These are phyloP conservation scores for Teratosphaeria pseudoeucalypti DNA, from an alignment of 2,329 filamentous ascomycete genomes.

Conservation along the genomic window DNA sequence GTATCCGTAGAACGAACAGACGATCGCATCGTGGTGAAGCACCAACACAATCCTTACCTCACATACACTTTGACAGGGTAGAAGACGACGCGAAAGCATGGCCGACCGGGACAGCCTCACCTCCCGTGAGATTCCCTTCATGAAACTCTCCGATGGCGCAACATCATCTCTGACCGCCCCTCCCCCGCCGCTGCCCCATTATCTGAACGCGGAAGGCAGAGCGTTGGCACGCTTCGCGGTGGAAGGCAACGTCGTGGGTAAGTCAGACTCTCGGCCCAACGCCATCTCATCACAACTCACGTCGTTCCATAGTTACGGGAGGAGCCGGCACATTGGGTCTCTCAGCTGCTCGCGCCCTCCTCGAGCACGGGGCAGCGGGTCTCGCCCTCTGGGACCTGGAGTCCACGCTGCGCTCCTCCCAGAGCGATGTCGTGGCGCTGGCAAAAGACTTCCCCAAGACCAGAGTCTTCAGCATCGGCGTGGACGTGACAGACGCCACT, in stretches of 20 bases:
- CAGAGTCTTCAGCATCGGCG: conserved; percentile 40
- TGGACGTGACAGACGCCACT: conserved; percentile 50
- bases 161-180: conserved; percentile 33
- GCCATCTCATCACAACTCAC: not conserved
- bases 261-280: conserved; percentile 11
- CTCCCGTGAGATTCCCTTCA: conserved; percentile 36
- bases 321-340: conserved; percentile 56
- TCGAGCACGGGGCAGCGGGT: conserved; percentile 55
- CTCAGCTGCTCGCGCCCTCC: conserved; percentile 48
- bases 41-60: not conserved
- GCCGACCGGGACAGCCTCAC: conserved; percentile 35
- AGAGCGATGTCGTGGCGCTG: conserved; percentile 37
- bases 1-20: not conserved
- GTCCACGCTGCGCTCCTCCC: conserved; percentile 29
- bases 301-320: conserved; percentile 47
- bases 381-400: conserved; percentile 53
- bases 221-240: conserved; percentile 42
- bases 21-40: not conserved
- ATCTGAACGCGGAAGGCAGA: conserved; percentile 31
- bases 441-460: conserved; percentile 44
- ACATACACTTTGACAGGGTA: not conserved
- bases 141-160: conserved; percentile 38
- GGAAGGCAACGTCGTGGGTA: conserved; percentile 44
- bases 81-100: conserved; percentile 12
- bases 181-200: conserved; percentile 33